Percentiles rank a stretch among this genome's conserved stretches.
These are phyloP conservation scores for Russula ochroleuca DNA, from an alignment of 768 basidiomycete genomes.

Conservation along the genomic window DNA sequence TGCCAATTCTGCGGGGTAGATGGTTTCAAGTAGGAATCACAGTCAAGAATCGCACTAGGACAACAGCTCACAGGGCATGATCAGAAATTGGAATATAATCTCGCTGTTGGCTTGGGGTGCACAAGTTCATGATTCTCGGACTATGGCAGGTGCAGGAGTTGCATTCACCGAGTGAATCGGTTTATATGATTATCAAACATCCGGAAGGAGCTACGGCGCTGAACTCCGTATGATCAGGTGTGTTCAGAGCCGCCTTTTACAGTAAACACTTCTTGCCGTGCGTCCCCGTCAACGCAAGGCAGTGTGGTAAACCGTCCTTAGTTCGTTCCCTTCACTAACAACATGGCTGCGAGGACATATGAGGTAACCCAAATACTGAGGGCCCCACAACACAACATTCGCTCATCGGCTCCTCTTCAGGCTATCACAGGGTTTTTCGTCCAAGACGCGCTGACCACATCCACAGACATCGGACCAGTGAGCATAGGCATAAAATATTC, in stretches of 20 bases:
- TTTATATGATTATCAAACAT: not conserved
- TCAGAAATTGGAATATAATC: constrained; percentile 75
- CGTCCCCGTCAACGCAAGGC: not conserved
- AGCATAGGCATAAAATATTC: not conserved
- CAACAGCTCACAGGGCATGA: constrained; percentile 56
- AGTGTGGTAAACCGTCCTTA: not conserved
- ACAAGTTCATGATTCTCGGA: constrained; percentile 17
- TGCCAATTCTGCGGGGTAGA: constrained; percentile 60
- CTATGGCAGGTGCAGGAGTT: not conserved
- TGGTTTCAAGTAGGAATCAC: not conserved
- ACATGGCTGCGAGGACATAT: constrained; percentile 12
- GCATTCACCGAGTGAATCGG: not conserved
- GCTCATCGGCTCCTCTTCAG: constrained; percentile 8
- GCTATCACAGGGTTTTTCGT: constrained; percentile 20
- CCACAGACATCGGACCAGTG: constrained; percentile 17
- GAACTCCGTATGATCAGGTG: no score
- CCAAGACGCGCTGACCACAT: constrained; percentile 7
- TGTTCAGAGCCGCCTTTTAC: not conserved
- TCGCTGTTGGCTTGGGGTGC: constrained; percentile 40
- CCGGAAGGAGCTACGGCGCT: not conserved
- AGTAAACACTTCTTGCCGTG: not conserved
- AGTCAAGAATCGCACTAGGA: constrained; percentile 31
- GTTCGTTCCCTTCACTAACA: not conserved
- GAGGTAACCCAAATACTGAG: not conserved
- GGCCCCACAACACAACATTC: not conserved